Conservation (phyloP, 805 yeast species). For the Pichia rugopelliculosa region DNA sequence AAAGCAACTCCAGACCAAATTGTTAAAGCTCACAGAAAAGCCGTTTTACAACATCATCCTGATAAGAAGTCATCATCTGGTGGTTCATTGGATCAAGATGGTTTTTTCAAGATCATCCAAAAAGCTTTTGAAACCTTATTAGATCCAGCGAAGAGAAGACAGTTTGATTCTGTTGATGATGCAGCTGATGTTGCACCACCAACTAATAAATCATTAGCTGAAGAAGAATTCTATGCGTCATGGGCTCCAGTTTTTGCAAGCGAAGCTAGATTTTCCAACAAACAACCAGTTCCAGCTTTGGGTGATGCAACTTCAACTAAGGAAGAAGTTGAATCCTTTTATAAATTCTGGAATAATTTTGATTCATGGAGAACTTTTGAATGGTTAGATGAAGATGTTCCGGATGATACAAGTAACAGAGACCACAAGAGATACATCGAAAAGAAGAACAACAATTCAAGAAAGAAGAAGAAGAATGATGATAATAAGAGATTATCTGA, state of each 20-base stretch:
- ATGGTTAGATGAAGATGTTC: constrained; percentile 97
- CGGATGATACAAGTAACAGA: constrained; percentile 98
- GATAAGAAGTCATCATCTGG: constrained; percentile 94
- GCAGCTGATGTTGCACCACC: constrained; percentile 83
- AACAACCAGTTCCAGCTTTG: constrained; percentile 77
- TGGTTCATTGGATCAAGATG: constrained; percentile 76
- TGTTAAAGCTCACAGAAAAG: constrained; percentile 94
- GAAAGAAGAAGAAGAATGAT: constrained; percentile 96
- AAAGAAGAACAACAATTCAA: constrained; percentile 92
- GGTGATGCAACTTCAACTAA: constrained; percentile 65
- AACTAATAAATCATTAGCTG: constrained; percentile 32
- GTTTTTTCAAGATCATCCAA: constrained; percentile 95
- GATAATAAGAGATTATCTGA: constrained; percentile 86
- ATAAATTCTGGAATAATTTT: constrained; percentile 85
- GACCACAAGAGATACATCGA: constrained; percentile 98
- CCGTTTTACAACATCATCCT: constrained; percentile 95
- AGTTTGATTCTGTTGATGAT: constrained; percentile 92
- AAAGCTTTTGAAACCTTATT: constrained; percentile 88
- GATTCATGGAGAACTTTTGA: constrained; percentile 99
- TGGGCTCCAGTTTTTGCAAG: constrained; percentile 90
- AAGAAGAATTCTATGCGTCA: constrained; percentile 71
- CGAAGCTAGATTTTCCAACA: constrained; percentile 89
- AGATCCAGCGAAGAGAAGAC: constrained; percentile 82
- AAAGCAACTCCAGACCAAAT: constrained; percentile 88
- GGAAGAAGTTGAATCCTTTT: constrained; percentile 79